These are phyloP conservation scores for Penicillium freii DNA, from an alignment of 2,329 filamentous ascomycete genomes.

Conservation along the genomic window DNA sequence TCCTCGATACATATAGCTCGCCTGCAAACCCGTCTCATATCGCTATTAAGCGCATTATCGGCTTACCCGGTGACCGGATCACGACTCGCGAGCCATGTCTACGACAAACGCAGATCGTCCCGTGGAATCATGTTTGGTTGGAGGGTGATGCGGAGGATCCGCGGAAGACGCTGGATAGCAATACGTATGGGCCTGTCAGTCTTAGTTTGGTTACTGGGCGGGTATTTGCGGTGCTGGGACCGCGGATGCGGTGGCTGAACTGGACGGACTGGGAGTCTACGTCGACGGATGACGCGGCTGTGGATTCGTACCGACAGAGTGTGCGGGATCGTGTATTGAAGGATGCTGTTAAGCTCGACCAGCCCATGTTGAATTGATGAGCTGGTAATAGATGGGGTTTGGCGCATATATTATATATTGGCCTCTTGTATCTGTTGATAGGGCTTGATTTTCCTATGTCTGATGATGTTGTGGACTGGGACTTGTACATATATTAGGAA, in stretches of 20 bases:
- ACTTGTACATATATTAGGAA: constrained; percentile 13
- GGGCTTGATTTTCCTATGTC: neutral
- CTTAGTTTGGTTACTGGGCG: constrained; percentile 71
- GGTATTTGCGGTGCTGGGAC: constrained; percentile 70
- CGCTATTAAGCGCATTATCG: constrained; percentile 80
- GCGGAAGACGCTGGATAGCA: constrained; percentile 74
- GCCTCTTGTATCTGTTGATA: constrained; percentile 7
- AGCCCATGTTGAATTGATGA: constrained; percentile 24
- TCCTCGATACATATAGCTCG: constrained; percentile 52
- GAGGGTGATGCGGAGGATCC: constrained; percentile 77
- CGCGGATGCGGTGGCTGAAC: constrained; percentile 43
- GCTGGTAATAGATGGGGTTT: neutral
- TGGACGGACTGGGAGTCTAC: constrained; percentile 37
- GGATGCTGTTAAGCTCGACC: constrained; percentile 38
- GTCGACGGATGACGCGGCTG: constrained; percentile 15
- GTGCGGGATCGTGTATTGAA: constrained; percentile 39
- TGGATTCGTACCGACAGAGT: constrained; percentile 34
- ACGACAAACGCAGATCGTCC: constrained; percentile 58
- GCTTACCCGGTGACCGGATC: constrained; percentile 74
- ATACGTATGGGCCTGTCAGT: constrained; percentile 82
- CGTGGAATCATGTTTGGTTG: constrained; percentile 86
- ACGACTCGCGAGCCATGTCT: constrained; percentile 63
- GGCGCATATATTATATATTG: neutral
- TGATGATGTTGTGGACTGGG: neutral
- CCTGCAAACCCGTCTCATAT: constrained; percentile 67